Base-by-base conservation (phyloP, 2,329 filamentous ascomycete species). In the Aspergillus eucalypticola region DNA sequence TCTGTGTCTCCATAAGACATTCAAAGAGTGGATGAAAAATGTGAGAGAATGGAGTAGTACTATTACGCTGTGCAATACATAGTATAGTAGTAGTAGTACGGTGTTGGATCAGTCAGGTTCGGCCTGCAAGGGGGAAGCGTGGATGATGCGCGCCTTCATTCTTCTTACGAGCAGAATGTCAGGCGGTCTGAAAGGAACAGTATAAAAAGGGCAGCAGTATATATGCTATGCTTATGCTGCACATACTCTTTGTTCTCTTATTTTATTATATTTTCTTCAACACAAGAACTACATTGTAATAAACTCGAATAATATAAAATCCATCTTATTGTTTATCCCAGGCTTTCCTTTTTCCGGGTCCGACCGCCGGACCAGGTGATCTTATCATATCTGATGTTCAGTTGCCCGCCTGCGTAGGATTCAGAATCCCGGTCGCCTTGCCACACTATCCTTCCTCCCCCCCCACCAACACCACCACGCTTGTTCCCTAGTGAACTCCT, bases 361-460 rank as follows among this genome's bases (percentile, higher is more conserved):
- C 61, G 64, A 64, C 55, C 59, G 56, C 48, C 39, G 52, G 48
- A 48, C 54, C 63, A 63, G 58, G 48, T 61, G 61, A 67, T 67
- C 64, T 69, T 67, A 69, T 68, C 65, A 67, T 67, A 66, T 67
- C 66, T 64, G 65, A 67, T 67, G 62, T 42, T 61, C 50, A 53
- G 54, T 57, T 48, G 44, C 38, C 53, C 60, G 58, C 56, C 58
- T 50, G 59, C 52, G 50, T 51, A 44, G 58, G 48, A 56, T 56
- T 46, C 27, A 27, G 49, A 52, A 55, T 51, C 50, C 51, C 56
- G 56, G 57, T 57, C 41, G 55, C 54, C 29, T 49, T 52, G 60
- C 49, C 29, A 60, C 52, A 57, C 57, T 62, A 56, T 59, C 41
- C 58, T 60, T 53, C 41, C 58, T n/a, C 29, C 53, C 57, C 50